Base-by-base conservation (phyloP, 768 basidiomycete genomes). In the Kwoniella heveanensis region DNA sequence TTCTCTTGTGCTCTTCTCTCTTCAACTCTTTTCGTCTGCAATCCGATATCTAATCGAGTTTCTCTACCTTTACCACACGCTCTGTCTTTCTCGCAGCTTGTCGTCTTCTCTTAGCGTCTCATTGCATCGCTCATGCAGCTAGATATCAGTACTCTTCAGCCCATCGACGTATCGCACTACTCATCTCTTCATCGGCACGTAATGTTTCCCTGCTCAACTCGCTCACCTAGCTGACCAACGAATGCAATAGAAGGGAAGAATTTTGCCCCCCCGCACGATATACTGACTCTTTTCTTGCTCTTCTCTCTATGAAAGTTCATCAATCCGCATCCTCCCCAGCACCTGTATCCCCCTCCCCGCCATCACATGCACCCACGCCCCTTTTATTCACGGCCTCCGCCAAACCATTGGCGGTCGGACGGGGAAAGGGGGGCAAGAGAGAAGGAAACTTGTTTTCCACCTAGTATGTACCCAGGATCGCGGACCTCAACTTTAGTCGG, bases 321-420 rank as follows among this genome's bases (percentile, higher is more conserved):
- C 49, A 13, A 17, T 50, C 27, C 49, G 50, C 51, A 27, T 52
- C 24, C 21, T 50, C n/a, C 37, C 17, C 32, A n/a, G 29, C 53
- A 32, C 1, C 1, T 53, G 5, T 5, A 32, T 32, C 32, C 25
- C 13, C 15, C 55, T 44, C 30, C 24, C 39, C 39, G 9, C 54
- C 48, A 21, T 29, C 54, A 22, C 49, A 25, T 37, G 2, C 37
- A 52, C 51, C 46, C 48, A 66, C 65, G 67, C 69, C 65, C 63
- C 69, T 67, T 70, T 67, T 64, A 70, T 70, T 70, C 69, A 70
- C 69, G 69, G 49, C 56, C 69, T 52, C 51, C 65, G 69, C 66
- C 62, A 55, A 67, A 67, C 57, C 66, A 55, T 65, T 67, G 57
- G 66, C 60, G 66, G 37, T 61, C 66, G 69, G 69, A 71, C 69